Evolutionary conservation across 2,329 filamentous ascomycete genomes (phyloP).

Genomic region (Podosphaera fusca): DNA sequence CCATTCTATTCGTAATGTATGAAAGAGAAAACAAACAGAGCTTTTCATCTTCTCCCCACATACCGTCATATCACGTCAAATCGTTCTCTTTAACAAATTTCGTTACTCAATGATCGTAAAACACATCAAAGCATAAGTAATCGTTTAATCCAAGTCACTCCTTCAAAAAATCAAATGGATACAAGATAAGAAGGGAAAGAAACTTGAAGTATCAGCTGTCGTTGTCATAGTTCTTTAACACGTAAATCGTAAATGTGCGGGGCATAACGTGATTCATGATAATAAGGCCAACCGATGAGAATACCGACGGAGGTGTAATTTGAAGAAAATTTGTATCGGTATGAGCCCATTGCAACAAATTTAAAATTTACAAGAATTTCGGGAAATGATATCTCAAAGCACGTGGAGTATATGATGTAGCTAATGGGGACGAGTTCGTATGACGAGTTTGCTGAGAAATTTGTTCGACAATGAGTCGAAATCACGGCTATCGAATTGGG

Average conservation of each 20-base stretch:
- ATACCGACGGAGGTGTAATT: not conserved
- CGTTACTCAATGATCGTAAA: not conserved
- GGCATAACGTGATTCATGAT: not conserved
- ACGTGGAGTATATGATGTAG: constrained; percentile 5
- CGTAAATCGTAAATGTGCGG: not conserved
- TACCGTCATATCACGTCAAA: not conserved
- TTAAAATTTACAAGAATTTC: not conserved
- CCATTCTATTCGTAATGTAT: too few relatives aligned
- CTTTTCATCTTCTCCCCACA: too few relatives aligned
- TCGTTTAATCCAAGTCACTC: not conserved
- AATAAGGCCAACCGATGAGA: not conserved
- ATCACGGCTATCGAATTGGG: constrained; percentile 73
- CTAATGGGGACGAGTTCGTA: constrained; percentile 36
- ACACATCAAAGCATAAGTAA: not conserved
- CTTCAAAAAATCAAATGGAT: not conserved
- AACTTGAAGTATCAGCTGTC: not conserved
- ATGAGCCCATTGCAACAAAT: not conserved
- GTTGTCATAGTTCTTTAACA: not conserved
- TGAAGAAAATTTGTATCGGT: not conserved
- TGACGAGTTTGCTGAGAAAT: constrained; percentile 88
- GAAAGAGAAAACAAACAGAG: too few relatives aligned
- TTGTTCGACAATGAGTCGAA: constrained; percentile 95
- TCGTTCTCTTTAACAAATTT: not conserved
- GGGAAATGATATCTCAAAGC: not conserved
- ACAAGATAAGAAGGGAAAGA: not conserved